Percentiles rank a stretch among this genome's conserved stretches.
Evolutionary conservation across 2,329 filamentous ascomycete species (phyloP).

Genomic region (Fusarium brevicatenulatum): DNA sequence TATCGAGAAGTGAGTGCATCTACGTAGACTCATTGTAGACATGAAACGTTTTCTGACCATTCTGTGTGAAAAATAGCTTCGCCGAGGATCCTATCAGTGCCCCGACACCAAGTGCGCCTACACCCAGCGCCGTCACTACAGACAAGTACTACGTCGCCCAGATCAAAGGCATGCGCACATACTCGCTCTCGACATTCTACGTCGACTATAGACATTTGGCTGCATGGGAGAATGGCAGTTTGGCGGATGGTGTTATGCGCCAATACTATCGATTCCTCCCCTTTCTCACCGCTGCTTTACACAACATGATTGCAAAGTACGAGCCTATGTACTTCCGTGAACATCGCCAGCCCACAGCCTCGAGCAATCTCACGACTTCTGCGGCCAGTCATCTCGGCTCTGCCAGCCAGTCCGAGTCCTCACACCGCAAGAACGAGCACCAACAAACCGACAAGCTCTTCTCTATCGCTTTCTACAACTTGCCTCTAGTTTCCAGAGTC

Average conservation of each 20-base stretch:
- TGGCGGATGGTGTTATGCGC: conserved; percentile 86
- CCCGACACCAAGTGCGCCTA: conserved; percentile 66
- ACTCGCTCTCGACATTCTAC: conserved; percentile 84
- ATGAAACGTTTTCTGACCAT: not conserved
- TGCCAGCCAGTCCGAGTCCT: conserved; percentile 71
- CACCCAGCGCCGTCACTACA: conserved; percentile 76
- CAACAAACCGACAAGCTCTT: conserved; percentile 98
- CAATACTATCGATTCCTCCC: conserved; percentile 97
- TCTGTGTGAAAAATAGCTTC: conserved; percentile 58
- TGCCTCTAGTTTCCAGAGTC: conserved; percentile 86
- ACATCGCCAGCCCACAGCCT: conserved; percentile 84
- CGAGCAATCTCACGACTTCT: conserved; percentile 76
- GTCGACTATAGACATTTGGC: conserved; percentile 88
- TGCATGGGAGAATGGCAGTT: conserved; percentile 78
- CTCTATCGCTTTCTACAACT: conserved; percentile 90
- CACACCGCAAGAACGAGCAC: conserved; percentile 84
- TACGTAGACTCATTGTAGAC: not conserved
- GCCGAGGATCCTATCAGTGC: conserved; percentile 69
- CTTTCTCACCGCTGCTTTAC: conserved; percentile 86
- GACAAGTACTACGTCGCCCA: conserved; percentile 88
- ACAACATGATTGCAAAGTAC: conserved; percentile 94
- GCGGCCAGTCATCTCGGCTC: conserved; percentile 71
- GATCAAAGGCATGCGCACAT: conserved; percentile 79
- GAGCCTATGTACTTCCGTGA: conserved; percentile 94
- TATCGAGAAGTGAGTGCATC: conserved; percentile 72